Evolutionary conservation across 2,329 filamentous ascomycete species (phyloP).

Genomic region (Fusarium duplospermum): DNA sequence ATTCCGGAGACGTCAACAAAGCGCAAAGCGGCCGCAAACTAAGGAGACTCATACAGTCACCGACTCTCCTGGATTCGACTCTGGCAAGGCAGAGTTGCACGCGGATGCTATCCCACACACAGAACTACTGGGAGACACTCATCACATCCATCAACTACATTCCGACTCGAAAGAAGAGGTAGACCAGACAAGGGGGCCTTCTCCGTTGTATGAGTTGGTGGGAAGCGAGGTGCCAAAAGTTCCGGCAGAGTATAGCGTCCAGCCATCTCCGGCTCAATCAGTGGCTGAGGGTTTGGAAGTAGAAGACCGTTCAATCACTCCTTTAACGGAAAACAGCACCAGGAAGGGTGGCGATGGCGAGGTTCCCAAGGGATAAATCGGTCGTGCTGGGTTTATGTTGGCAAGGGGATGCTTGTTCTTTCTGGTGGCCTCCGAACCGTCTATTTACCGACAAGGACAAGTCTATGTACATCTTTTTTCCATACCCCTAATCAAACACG

Average conservation of each 20-base stretch:
- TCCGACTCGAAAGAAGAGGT: neutral
- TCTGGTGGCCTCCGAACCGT: neutral
- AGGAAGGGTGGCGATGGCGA: neutral
- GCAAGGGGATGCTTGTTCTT: neutral
- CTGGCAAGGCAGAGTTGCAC: neutral
- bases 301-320: neutral
- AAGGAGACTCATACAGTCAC: neutral
- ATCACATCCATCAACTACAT: neutral
- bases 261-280: neutral
- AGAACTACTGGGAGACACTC: neutral
- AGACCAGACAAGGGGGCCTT: neutral
- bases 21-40: neutral
- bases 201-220: neutral
- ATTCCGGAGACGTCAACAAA: neutral
- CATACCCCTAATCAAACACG: constrained; percentile 64
- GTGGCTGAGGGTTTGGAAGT: neutral
- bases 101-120: neutral
- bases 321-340: neutral
- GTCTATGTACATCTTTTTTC: neutral
- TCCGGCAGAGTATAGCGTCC: neutral
- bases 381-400: neutral
- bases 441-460: neutral
- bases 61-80: neutral
- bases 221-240: neutral
- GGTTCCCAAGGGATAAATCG: neutral